phyloP scores from a whole-genome alignment of 192 early-diverging fungal species.

The Coemansia sp. region DNA sequence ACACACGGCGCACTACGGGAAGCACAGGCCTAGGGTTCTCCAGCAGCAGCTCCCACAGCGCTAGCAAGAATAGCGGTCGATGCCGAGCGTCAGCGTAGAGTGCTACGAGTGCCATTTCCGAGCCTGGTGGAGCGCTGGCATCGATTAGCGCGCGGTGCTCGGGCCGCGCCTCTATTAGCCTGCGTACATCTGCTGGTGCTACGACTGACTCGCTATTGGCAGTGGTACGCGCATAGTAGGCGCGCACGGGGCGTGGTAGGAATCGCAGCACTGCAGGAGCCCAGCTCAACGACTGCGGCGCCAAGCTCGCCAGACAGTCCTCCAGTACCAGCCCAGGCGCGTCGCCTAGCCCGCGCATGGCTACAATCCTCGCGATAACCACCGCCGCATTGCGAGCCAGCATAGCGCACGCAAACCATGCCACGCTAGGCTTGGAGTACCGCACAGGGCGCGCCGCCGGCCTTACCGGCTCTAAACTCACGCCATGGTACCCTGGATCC shows the following conservation, averaged over 20 bases:
- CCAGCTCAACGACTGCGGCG: constrained; percentile 37
- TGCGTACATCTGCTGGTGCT: constrained; percentile 20
- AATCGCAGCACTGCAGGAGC: constrained; percentile 45
- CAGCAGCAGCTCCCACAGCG: constrained; percentile 60
- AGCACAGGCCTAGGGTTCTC: constrained; percentile 15
- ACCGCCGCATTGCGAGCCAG: constrained; percentile 51
- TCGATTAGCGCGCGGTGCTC: constrained; percentile 30
- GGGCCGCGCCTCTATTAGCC: constrained; percentile 23
- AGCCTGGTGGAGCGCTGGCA: constrained; percentile 5
- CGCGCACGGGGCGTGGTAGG: constrained; percentile 34
- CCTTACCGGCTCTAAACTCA: constrained; percentile 31
- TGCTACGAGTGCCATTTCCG: constrained; percentile 40
- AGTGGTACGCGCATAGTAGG: constrained; percentile 29
- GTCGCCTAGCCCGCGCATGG: constrained; percentile 50
- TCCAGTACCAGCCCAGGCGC: constrained; percentile 34
- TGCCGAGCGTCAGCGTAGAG: constrained; percentile 61
- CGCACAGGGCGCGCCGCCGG: constrained; percentile 11
- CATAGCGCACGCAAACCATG: constrained; percentile 55
- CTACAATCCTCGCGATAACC: constrained; percentile 47
- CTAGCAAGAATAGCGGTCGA: constrained; percentile 66
- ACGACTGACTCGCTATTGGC: constrained; percentile 8
- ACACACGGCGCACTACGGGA: constrained; percentile 59
- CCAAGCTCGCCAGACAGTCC: constrained; percentile 45
- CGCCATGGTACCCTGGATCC: constrained; percentile 50
- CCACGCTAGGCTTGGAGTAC: constrained; percentile 42